Evolutionary conservation across 2,329 filamentous ascomycete genomes (phyloP).

Genomic region (Clonostachys chloroleuca): DNA sequence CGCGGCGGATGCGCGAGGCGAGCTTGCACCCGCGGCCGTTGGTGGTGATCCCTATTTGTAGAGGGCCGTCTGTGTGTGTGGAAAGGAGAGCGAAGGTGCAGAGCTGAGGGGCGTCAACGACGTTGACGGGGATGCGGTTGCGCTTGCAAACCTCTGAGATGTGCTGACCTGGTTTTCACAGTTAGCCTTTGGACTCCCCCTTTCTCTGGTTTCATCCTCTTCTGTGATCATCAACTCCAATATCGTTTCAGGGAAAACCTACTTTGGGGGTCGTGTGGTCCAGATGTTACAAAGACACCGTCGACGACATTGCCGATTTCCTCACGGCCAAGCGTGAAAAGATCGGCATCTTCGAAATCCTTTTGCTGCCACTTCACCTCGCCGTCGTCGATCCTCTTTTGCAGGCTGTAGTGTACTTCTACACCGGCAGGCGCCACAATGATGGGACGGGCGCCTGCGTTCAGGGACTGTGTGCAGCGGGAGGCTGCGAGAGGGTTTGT

Average conservation of each 20-base stretch:
- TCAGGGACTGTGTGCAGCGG: slow-evolving; percentile 73
- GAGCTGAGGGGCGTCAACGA: slow-evolving; percentile 79
- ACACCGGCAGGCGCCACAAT: slow-evolving; percentile 62
- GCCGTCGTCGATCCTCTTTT: slow-evolving; percentile 61
- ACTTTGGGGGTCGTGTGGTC: slow-evolving; percentile 39
- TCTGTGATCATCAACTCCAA: not conserved
- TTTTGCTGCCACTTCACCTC: slow-evolving; percentile 62
- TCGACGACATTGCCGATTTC: slow-evolving; percentile 80
- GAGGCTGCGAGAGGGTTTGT: slow-evolving; percentile 83
- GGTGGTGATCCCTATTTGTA: slow-evolving; percentile 94
- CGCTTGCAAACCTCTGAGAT: slow-evolving; percentile 74
- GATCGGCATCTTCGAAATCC: slow-evolving; percentile 64
- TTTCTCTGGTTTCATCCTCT: not conserved
- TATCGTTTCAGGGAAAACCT: slow-evolving; percentile 5
- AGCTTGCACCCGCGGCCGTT: slow-evolving; percentile 94
- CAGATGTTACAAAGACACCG: slow-evolving; percentile 79
- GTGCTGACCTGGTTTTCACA: slow-evolving; percentile 41
- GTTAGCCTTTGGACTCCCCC: not conserved
- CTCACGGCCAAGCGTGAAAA: slow-evolving; percentile 72
- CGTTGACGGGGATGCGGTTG: slow-evolving; percentile 86
- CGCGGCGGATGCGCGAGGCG: slow-evolving; percentile 80
- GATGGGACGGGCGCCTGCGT: slow-evolving; percentile 76
- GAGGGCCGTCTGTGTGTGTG: slow-evolving; percentile 81
- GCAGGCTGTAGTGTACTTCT: slow-evolving; percentile 52
- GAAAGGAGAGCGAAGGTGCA: slow-evolving; percentile 89